Percentiles rank a stretch among this genome's conserved stretches.
phyloP scores from a whole-genome alignment of 2,329 filamentous ascomycete genomes.

The Spiromastix sp. region DNA sequence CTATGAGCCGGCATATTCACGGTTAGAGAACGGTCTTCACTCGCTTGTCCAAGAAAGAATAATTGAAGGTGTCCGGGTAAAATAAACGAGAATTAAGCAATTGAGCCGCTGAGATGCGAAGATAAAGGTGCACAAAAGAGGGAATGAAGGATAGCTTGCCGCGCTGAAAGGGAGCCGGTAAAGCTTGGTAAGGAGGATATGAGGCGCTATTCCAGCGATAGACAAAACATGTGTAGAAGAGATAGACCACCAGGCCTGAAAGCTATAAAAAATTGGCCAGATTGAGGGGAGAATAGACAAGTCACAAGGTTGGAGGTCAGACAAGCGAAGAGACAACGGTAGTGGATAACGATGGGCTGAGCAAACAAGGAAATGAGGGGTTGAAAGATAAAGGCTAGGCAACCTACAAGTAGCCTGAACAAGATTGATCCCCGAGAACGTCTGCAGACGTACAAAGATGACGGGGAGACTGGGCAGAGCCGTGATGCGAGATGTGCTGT shows the following conservation, averaged over 20 bases:
- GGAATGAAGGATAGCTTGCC: too few relatives aligned
- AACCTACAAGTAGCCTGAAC: conserved; percentile 34
- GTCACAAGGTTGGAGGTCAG: too few relatives aligned
- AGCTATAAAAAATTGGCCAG: too few relatives aligned
- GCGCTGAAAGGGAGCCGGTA: too few relatives aligned
- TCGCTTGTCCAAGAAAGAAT: conserved; percentile 15
- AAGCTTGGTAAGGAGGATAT: too few relatives aligned
- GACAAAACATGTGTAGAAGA: too few relatives aligned
- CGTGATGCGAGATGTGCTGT: neutral
- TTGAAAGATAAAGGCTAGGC: conserved; percentile 21
- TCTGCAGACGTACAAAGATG: conserved; percentile 2
- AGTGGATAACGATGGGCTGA: conserved; percentile 7
- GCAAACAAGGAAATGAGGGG: conserved; percentile 9
- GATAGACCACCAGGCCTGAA: too few relatives aligned
- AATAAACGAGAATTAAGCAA: conserved; percentile 11
- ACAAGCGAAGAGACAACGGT: conserved; percentile 2
- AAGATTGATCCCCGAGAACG: conserved; percentile 11
- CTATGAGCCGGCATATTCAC: conserved; percentile 29
- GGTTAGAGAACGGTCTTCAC: conserved; percentile 22
- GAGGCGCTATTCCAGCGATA: too few relatives aligned
- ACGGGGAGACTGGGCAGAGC: neutral
- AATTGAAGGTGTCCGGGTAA: conserved; percentile 13
- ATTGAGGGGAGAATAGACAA: too few relatives aligned
- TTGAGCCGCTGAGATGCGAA: too few relatives aligned
- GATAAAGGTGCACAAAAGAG: too few relatives aligned